Evolutionary conservation across 139 green algal genomes (phyloP), one percentile per base, ranked within the genome.

Genomic region (Chlamydomonas eustigma): DNA sequence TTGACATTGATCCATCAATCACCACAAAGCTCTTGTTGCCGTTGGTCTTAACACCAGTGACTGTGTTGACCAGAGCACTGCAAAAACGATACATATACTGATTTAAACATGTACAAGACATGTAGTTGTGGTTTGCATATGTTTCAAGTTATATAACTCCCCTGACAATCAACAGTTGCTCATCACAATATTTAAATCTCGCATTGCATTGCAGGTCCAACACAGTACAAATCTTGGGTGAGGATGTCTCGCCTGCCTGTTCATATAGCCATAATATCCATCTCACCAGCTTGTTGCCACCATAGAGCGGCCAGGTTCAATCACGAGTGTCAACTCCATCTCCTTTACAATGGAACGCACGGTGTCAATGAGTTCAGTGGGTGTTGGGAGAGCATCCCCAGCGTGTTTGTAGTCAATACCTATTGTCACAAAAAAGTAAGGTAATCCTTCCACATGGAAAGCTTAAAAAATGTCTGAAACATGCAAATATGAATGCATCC

Each of bases 1-100:
- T 86, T 24, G 92, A 87, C 94, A 98, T 98, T 83, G 91, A 97
- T 70, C 94, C 94, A 81, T 98, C 94, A 1, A 98, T 81, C 0
- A 98, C 94, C 38, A 97, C 89, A 84, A 98, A 98, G 76, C 97
- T 89, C 83, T 98, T 98, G 86, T 86, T 95, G 83, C 94, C 94
- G 83, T 98, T 98, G 74, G 92, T 95, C 88, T 98, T 98, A 8
- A 92, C 85, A 92, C 87, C 90, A 2, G 90, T 95, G 18, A 97
- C 93, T 3, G 90, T 95, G 85, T 92, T 95, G 79, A 97, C 92
- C 31, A 98, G 86, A 0, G 88, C 91, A n/a, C 66, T 50, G 32
- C 12, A 50, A 64, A n/a, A n/a, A n/a, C n/a, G n/a, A n/a, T n/a
- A n/a, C n/a, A n/a, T n/a, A n/a, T n/a, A n/a, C n/a, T n/a, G n/a